Percentiles rank a stretch among this genome's conserved stretches.
Evolutionary conservation across 441 rosid genomes (phyloP).

Genomic region (Lepidium campestre): DNA sequence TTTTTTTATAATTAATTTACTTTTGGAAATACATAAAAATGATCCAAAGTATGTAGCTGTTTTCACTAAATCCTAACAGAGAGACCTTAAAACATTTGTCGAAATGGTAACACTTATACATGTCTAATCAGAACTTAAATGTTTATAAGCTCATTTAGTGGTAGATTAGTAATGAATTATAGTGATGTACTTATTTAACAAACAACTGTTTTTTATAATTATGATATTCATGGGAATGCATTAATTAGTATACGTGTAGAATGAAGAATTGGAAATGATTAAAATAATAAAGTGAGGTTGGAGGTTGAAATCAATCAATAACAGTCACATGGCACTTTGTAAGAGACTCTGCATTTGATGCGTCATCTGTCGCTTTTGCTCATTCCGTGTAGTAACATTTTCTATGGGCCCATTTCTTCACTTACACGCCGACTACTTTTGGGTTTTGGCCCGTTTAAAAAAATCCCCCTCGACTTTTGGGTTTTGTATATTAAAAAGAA

Average conservation of each 20-base stretch:
- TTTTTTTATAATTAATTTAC: no score
- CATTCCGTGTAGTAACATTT: conserved; percentile 4
- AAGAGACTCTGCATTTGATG: not conserved
- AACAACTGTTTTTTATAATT: not conserved
- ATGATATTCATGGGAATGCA: not conserved
- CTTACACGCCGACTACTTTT: not conserved
- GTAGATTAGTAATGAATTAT: no score
- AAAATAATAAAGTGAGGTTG: conserved; percentile 17
- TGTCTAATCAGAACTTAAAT: no score
- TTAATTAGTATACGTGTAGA: not conserved
- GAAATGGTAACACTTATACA: no score
- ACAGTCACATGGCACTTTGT: not conserved
- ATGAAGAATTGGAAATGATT: conserved; percentile 8
- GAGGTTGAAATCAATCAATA: not conserved
- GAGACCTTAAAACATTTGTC: no score
- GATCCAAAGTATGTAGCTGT: no score
- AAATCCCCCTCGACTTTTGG: not conserved
- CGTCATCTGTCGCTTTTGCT: conserved; percentile 8
- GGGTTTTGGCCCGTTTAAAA: not conserved
- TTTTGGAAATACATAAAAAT: no score
- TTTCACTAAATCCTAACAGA: no score
- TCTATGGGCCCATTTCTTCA: conserved; percentile 23
- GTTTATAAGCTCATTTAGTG: no score
- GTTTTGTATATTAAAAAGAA: no score
- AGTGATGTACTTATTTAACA: no score